Evolutionary conservation across 768 basidiomycete genomes (phyloP).

Genomic region (Rhodosporidiobolus odoratus): DNA sequence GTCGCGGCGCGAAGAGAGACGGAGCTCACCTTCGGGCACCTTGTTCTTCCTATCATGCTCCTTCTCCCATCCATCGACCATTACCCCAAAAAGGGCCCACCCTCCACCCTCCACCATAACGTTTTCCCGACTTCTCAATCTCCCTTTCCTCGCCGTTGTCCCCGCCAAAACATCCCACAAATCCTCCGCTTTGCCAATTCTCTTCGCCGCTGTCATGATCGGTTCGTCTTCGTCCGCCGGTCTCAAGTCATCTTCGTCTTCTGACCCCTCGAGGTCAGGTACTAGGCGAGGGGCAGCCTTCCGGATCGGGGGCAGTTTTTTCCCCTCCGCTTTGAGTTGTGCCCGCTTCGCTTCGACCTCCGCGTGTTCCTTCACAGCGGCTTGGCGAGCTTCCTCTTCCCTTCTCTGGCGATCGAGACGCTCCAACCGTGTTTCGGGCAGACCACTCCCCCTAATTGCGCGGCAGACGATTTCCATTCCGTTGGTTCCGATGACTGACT

Average conservation of each 20-base stretch:
- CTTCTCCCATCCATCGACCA: conserved; percentile 21
- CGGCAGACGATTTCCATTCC: conserved; percentile 18
- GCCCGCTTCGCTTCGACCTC: background rate
- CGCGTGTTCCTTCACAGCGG: background rate
- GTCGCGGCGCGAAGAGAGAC: background rate
- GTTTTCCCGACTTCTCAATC: conserved; percentile 4
- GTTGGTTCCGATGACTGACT: conserved; percentile 2
- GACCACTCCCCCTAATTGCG: conserved; percentile 2
- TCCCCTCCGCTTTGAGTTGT: background rate
- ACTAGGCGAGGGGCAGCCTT: background rate
- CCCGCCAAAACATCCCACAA: conserved; percentile 32
- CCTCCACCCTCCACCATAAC: conserved; percentile 9
- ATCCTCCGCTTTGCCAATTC: conserved; percentile 5
- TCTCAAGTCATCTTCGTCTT: conserved; percentile 8
- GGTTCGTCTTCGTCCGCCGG: conserved; percentile 18
- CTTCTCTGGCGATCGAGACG: background rate
- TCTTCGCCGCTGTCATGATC: conserved; percentile 1
- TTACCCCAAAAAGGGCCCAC: conserved; percentile 9
- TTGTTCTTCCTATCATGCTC: conserved; percentile 7
- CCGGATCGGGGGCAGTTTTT: background rate
- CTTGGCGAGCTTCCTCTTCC: background rate
- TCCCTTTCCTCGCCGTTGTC: conserved; percentile 1
- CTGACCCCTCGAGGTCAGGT: background rate
- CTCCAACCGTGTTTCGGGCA: background rate
- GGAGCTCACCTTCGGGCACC: background rate